Evolutionary conservation across 2,329 filamentous ascomycete species (phyloP), one percentile per base, ranked within the genome.

Genomic region (Aspergillaceae sp.): DNA sequence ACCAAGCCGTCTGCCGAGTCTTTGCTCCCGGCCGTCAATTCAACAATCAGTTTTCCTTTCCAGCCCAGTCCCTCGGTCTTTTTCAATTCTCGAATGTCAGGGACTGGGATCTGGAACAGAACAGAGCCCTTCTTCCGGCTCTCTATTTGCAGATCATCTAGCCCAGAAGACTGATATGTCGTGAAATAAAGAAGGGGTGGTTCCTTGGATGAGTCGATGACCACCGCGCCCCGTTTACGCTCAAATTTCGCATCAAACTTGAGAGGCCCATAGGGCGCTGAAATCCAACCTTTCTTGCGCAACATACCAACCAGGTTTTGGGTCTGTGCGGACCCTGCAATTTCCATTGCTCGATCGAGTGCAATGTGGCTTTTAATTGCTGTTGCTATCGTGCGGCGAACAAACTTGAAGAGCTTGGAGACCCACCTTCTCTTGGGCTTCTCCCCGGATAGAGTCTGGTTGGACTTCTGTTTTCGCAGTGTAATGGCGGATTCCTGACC

Each of bases 1-100:
- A 86, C 74, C 53, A 92, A 57, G 0, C 85, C 86, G 66, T 92
- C 87, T 1, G 83, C 80, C 32, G 92, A 79, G 62, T 90, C 82
- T 36, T 80, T 74, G 0, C 80, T 76, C n/a, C 53, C 53, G 56
- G 87, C 75, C 1, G 84, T 82, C 87, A 87, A 92, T 0, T 86
- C 86, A 1, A 92, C 84, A 1, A 91, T 75, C 36, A 92, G 67
- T 69, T 88, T 91, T 1, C 81, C 81, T 66, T 92, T 92, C 87
- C 86, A 92, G 0, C 87, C 86, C 44, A 89, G 74, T 0, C 87
- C 87, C 2, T 87, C 87, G 4, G 89, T 69, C 66, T 94, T 92
- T 61, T 81, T 84, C 47, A 92, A 62, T 61, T 89, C 84, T 43
- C 64, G 69, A 42, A 92, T 83, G 27, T 91, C 84, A 0, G 74